Conservation (phyloP, 768 basidiomycete genomes). For the Tricholomella constricta region DNA sequence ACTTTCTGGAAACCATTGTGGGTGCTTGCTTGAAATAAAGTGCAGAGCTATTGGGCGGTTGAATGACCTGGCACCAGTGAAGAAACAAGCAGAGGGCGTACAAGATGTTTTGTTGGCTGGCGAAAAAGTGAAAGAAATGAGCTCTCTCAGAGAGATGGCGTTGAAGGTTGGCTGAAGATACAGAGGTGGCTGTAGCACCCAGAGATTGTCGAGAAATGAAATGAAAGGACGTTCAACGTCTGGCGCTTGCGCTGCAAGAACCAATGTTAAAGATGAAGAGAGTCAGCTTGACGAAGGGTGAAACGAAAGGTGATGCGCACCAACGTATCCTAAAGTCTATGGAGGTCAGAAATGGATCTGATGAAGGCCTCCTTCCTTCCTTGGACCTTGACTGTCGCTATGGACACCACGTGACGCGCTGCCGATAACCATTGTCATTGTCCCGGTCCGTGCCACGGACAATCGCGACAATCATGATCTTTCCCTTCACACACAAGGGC, state of each 20-base stretch:
- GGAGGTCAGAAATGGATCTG: slow-evolving; percentile 5
- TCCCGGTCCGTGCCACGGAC: too few relatives aligned
- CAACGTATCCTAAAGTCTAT: slow-evolving; percentile 16
- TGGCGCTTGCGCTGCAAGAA: slow-evolving; percentile 49
- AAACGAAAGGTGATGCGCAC: slow-evolving; percentile 18
- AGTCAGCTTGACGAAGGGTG: slow-evolving; percentile 22
- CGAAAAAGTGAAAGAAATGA: slow-evolving; percentile 8
- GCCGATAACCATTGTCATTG: background rate
- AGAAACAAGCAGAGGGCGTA: background rate
- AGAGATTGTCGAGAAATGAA: slow-evolving; percentile 31
- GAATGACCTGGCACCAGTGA: background rate
- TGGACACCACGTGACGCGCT: slow-evolving; percentile 14
- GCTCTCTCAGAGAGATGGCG: slow-evolving; percentile 55
- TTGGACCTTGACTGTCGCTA: slow-evolving; percentile 13
- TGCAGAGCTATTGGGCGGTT: background rate
- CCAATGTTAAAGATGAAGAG: slow-evolving; percentile 33
- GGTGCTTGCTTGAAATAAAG: background rate
- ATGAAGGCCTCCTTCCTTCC: background rate
- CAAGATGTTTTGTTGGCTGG: slow-evolving; percentile 2
- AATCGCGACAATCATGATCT: too few relatives aligned
- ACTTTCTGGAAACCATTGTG: slow-evolving; percentile 68
- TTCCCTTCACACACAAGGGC: background rate
- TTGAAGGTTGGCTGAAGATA: slow-evolving; percentile 31
- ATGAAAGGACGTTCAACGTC: slow-evolving; percentile 73
- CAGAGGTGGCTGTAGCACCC: slow-evolving; percentile 47